A percentile compares a stretch with the other conserved stretches of the same genome.
Conservation (phyloP, 306 rosid species). For the Betula pendula region DNA sequence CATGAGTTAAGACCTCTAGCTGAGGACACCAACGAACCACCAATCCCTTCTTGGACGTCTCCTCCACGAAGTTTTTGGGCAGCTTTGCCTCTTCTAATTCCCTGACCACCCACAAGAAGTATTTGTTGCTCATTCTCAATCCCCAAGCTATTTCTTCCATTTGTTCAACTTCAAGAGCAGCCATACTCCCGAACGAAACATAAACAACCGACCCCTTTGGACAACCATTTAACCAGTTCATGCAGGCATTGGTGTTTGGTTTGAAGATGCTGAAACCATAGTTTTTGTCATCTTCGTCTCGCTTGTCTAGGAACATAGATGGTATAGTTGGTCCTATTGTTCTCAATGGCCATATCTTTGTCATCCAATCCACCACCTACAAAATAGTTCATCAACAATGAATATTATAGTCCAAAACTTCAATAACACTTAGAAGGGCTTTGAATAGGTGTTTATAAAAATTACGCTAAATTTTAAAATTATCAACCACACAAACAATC, state of each 20-base stretch:
- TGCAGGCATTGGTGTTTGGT: conserved; percentile 11
- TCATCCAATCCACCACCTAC: conserved; percentile 41
- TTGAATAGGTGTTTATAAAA: too few species aligned
- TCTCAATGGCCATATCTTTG: conserved; percentile 45
- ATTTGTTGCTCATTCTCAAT: neutral
- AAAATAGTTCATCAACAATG: too few species aligned
- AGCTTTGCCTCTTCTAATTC: neutral
- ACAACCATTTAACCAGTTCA: conserved; percentile 37
- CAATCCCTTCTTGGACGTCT: neutral
- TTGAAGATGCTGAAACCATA: conserved; percentile 42
- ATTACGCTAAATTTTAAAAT: too few species aligned
- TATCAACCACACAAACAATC: too few species aligned
- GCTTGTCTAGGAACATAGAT: conserved; percentile 43
- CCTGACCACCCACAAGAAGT: neutral
- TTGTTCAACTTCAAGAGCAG: neutral
- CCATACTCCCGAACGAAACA: neutral
- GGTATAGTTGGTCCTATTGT: conserved; percentile 69
- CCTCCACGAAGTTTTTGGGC: neutral
- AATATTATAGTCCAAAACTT: too few species aligned
- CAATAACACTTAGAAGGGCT: too few species aligned
- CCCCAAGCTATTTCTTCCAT: neutral
- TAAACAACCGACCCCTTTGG: neutral
- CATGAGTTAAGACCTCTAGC: neutral
- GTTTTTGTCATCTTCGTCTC: conserved; percentile 37
- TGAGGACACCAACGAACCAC: neutral